Percentiles rank a stretch among this genome's conserved stretches.
Conservation (phyloP, 495 filamentous ascomycete genomes). For the Geopyxis carbonaria region DNA sequence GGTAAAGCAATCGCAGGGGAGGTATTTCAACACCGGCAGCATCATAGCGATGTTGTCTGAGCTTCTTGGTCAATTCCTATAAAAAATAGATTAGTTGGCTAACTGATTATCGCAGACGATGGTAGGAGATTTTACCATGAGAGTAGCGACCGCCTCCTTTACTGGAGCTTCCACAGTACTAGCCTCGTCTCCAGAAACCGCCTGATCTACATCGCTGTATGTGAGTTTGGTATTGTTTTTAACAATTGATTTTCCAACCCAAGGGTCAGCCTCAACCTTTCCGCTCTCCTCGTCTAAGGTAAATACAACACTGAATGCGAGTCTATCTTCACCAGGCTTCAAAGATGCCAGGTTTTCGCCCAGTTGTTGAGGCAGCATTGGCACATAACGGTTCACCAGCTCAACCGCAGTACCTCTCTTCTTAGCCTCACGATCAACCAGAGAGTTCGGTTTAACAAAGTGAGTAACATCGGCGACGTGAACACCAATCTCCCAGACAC, state of each 20-base stretch:
- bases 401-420: constrained; percentile 95
- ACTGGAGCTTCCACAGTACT: constrained; percentile 42
- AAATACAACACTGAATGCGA: constrained; percentile 86
- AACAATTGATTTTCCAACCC: constrained; percentile 87
- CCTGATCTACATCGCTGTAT: constrained; percentile 68
- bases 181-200: constrained; percentile 44
- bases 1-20: constrained; percentile 70
- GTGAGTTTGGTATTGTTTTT: constrained; percentile 74
- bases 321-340: constrained; percentile 66
- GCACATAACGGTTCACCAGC: constrained; percentile 76
- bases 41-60: constrained; percentile 70
- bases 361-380: constrained; percentile 72
- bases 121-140: constrained; percentile 42
- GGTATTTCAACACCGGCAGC: constrained; percentile 61
- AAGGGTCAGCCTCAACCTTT: constrained; percentile 63
- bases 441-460: constrained; percentile 88
- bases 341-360: constrained; percentile 76
- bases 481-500: constrained; percentile 81
- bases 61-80: constrained; percentile 62
- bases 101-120: not conserved
- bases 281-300: constrained; percentile 64
- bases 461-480: constrained; percentile 93
- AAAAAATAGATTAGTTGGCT: not conserved
- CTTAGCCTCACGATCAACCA: constrained; percentile 94
- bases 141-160: constrained; percentile 50